Evolutionary conservation across 1,284 basidiomycete species (phyloP), one percentile per base, ranked within the genome.

Genomic region (Rhodotorula sp.): DNA sequence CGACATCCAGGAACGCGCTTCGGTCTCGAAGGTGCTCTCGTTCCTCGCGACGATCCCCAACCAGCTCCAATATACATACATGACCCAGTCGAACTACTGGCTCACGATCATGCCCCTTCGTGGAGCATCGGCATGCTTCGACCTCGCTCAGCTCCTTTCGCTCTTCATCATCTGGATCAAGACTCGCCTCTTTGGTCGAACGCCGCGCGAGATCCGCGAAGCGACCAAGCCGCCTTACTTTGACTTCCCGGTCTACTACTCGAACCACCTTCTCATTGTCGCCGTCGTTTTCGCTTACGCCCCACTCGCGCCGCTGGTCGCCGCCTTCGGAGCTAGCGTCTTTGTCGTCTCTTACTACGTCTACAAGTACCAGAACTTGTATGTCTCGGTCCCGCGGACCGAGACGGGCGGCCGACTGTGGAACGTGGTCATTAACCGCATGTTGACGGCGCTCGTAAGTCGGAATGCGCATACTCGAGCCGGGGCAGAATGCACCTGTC

Each of bases 201-300:
- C 97, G 0, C 95, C 95, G 59, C 88, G 97, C 76, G 94, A 97
- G 79, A 93, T 98, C 69, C 87, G 93, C 65, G 94, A 97, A 60
- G 95, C 92, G 89, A 97, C 95, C 10, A 91, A 95, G 80, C 95
- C 95, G 23, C 92, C 92, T 7, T 88, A 90, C 54, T 98, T 98
- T 80, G 89, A 95, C 78, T 98, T 91, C 82, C 86, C 91, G 18
- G 87, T 95, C 69, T 93, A 93, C 81, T 94, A 75, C 62, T 82
- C 83, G 68, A 84, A 84, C 75, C 75, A 82, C 88, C 82, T 97
- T 55, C 93, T 95, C 83, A 90, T 95, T 87, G 89, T 84, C 47
- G 86, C 90, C 18, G 91, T 97, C 60, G 93, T 88, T 0, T 81
- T 97, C 60, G 88, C 95, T 28, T 97, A 97, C 78, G 91, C 94